Evolutionary conservation across 2,329 filamentous ascomycete genomes (phyloP).

Genomic region (Sclerotinia glacialis): DNA sequence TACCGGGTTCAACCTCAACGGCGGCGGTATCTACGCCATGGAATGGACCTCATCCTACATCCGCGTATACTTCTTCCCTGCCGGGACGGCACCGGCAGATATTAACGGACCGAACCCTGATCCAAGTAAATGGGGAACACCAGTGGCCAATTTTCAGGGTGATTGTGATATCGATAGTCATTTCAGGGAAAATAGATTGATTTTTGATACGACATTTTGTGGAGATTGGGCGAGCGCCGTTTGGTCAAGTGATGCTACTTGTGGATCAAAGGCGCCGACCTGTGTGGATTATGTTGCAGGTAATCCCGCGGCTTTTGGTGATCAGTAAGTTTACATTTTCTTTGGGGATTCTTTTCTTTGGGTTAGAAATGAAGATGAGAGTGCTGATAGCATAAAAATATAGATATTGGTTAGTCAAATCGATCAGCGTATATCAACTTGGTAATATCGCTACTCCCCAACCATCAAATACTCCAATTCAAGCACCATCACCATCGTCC

Average conservation of each 20-base stretch:
- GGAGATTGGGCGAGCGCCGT: constrained; percentile 74
- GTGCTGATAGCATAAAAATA: not conserved
- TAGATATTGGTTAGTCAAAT: constrained; percentile 7
- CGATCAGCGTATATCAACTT: constrained; percentile 5
- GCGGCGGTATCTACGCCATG: constrained; percentile 65
- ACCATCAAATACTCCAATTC: not conserved
- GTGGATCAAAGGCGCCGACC: constrained; percentile 53
- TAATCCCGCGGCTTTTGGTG: constrained; percentile 66
- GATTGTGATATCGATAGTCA: constrained; percentile 67
- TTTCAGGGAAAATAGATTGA: constrained; percentile 71
- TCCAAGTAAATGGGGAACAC: constrained; percentile 63
- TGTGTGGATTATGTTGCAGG: constrained; percentile 71
- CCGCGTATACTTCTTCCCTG: constrained; percentile 58
- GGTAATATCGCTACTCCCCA: not conserved
- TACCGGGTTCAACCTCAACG: constrained; percentile 60
- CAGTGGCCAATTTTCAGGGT: constrained; percentile 58
- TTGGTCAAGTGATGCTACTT: constrained; percentile 46
- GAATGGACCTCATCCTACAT: constrained; percentile 67
- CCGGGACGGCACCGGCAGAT: constrained; percentile 66
- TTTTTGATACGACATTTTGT: constrained; percentile 82
- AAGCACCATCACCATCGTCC: not conserved
- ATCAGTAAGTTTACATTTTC: constrained; percentile 52
- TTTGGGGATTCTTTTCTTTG: not conserved
- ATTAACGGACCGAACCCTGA: constrained; percentile 62
- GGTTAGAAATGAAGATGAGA: fast-evolving